Percentiles rank a stretch among this genome's conserved stretches.
Evolutionary conservation across 768 basidiomycete genomes (phyloP).

Genomic region (Mycena epipterygia): DNA sequence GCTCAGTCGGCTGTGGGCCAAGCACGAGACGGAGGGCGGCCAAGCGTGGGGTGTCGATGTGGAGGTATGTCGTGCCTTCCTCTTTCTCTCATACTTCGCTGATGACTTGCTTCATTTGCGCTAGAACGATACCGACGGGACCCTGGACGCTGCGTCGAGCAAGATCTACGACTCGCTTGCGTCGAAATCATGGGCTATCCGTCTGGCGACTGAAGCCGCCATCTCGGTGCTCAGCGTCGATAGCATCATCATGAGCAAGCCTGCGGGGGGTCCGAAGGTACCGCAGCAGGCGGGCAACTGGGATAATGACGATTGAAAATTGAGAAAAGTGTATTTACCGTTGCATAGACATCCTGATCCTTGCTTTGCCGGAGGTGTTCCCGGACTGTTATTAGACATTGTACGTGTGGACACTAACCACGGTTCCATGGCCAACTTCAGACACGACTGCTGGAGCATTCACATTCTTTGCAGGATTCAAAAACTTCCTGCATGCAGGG

Average conservation of each 20-base stretch:
- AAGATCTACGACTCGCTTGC: constrained; percentile 90
- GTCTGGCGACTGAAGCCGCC: constrained; percentile 93
- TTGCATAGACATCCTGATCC: constrained; percentile 14
- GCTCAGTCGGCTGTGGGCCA: constrained; percentile 89
- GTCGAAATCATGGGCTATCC: constrained; percentile 91
- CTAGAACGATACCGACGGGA: constrained; percentile 85
- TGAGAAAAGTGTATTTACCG: constrained; percentile 20
- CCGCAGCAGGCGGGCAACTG: constrained; percentile 91
- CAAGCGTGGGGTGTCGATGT: constrained; percentile 90
- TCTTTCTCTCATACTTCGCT: not conserved
- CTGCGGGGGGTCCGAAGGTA: constrained; percentile 90
- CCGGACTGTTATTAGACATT: not conserved
- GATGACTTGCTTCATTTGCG: constrained; percentile 13
- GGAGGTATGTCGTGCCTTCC: constrained; percentile 67
- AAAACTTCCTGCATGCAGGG: too few species aligned
- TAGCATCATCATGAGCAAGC: constrained; percentile 97
- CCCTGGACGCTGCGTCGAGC: constrained; percentile 70
- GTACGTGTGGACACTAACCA: too few species aligned
- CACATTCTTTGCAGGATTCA: too few species aligned
- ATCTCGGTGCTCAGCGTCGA: constrained; percentile 94
- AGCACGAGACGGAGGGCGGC: constrained; percentile 84
- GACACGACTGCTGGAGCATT: too few species aligned
- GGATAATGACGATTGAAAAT: constrained; percentile 77
- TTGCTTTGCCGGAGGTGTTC: not conserved
- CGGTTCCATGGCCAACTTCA: too few species aligned